These are phyloP conservation scores for Hygrocybe coccinea DNA, from an alignment of 768 basidiomycete species.

Conservation along the genomic window DNA sequence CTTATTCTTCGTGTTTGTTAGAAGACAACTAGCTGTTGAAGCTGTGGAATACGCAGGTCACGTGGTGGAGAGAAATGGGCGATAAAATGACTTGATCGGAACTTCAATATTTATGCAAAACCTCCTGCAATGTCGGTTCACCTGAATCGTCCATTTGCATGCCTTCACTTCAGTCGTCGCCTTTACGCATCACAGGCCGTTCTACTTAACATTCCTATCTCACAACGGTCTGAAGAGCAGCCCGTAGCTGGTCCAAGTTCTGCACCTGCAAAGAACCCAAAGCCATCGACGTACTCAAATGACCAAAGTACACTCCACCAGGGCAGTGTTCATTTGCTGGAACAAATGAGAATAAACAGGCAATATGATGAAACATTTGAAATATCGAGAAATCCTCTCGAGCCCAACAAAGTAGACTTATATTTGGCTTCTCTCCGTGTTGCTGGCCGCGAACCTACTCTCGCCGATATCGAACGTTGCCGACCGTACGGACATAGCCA, in stretches of 20 bases:
- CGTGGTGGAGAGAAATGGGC: too few species aligned
- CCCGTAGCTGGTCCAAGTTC: neutral
- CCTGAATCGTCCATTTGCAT: neutral
- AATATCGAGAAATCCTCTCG: slow-evolving; percentile 26
- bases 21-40: too few species aligned
- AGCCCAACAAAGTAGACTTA: slow-evolving; percentile 46
- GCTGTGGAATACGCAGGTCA: too few species aligned
- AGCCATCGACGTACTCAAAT: neutral
- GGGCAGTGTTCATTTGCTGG: neutral
- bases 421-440: slow-evolving; percentile 53
- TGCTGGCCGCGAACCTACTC: slow-evolving; percentile 43
- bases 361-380: neutral
- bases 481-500: slow-evolving; percentile 40
- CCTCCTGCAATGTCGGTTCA: neutral
- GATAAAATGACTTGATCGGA: too few species aligned
- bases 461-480: slow-evolving; percentile 59
- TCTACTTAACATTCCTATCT: neutral
- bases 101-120: too few species aligned
- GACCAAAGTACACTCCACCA: neutral
- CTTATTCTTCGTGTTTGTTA: too few species aligned
- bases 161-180: neutral
- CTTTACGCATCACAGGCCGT: neutral
- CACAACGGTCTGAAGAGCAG: neutral
- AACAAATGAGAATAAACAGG: neutral
- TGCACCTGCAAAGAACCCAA: neutral